Evolutionary conservation across 2,329 filamentous ascomycete species (phyloP).

Genomic region (Claviceps sp.): DNA sequence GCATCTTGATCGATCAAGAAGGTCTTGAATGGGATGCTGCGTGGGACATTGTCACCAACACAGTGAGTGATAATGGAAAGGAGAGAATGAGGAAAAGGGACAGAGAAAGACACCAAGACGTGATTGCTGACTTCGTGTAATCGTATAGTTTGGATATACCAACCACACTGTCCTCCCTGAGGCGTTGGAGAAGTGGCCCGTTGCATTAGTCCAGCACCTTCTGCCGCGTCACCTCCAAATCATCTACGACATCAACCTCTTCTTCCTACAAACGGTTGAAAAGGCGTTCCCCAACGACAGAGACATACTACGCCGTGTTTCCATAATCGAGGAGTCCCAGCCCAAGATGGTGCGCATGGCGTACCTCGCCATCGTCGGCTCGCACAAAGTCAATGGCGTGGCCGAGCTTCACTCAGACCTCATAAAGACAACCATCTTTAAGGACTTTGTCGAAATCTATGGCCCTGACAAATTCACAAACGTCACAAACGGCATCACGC

Average conservation of each 20-base stretch:
- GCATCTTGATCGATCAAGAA: constrained; percentile 80
- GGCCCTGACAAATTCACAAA: constrained; percentile 97
- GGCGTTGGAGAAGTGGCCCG: constrained; percentile 96
- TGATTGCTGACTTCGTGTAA: background rate
- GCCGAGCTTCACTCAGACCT: constrained; percentile 95
- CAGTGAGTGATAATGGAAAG: constrained; percentile 27
- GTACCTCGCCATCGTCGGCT: constrained; percentile 84
- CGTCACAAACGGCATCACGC: constrained; percentile 96
- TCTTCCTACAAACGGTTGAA: constrained; percentile 85
- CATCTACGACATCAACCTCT: constrained; percentile 95
- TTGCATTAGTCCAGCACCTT: constrained; percentile 80
- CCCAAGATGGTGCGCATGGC: constrained; percentile 99
- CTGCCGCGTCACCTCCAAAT: constrained; percentile 91
- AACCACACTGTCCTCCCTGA: constrained; percentile 97
- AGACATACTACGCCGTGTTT: constrained; percentile 75
- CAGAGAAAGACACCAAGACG: background rate
- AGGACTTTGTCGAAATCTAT: constrained; percentile 92
- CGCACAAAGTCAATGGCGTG: constrained; percentile 98
- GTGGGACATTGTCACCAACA: constrained; percentile 66
- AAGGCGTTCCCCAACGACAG: constrained; percentile 79
- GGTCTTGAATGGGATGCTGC: constrained; percentile 87
- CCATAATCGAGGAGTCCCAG: constrained; percentile 92
- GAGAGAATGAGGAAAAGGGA: background rate
- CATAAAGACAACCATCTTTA: constrained; percentile 99
- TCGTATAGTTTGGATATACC: constrained; percentile 73